Base-by-base conservation (phyloP, 305 asterid genomes). In the Fraxinus paxiana region DNA sequence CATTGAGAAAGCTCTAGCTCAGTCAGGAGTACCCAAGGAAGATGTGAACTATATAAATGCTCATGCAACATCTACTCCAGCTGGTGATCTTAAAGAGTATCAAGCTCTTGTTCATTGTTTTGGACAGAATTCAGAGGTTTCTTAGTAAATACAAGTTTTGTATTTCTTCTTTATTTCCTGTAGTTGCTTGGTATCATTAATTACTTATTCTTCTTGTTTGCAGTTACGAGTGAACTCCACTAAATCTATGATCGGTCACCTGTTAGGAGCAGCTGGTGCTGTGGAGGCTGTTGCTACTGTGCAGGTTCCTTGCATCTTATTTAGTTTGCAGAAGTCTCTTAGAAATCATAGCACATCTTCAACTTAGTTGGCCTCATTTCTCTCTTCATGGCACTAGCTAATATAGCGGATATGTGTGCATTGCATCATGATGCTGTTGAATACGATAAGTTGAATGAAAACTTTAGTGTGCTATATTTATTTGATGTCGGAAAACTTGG, bases 241-340 rank as follows among this genome's bases (percentile, higher is more conserved):
- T 73, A 94, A 94, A 84, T 94, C 98, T 77, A 94, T 94, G 97
- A 91, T 87, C 3, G 98, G 98, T 65, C 98, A 94, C 87, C 86
- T 94, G 46, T 92, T 94, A 70, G 98, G 98, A 26, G 97, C 95
- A 83, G 93, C 97, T 88, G 98, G 98, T 85, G 97, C 95, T 75
- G 97, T 94, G 79, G 98, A 94, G 87, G 98, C 98, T 81, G 89
- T 94, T 85, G 96, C 97, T 80, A 89, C 97, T 67, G 91, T 93
- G 82, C 97, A 94, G 97, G 97, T 92, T 82, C 77, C 70, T 83
- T 73, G 24, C 83, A 18, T 61, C 79, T 65, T 63, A 54, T 69
- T 77, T 80, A 71, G 38, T 79, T 81, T 34, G 80, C 56, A 46
- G 61, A 79, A 24, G 77, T 43, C 8, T 34, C 63, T 70, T 3